Evolutionary conservation across 495 filamentous ascomycete species (phyloP).

Genomic region (Pyrenula massariospora): DNA sequence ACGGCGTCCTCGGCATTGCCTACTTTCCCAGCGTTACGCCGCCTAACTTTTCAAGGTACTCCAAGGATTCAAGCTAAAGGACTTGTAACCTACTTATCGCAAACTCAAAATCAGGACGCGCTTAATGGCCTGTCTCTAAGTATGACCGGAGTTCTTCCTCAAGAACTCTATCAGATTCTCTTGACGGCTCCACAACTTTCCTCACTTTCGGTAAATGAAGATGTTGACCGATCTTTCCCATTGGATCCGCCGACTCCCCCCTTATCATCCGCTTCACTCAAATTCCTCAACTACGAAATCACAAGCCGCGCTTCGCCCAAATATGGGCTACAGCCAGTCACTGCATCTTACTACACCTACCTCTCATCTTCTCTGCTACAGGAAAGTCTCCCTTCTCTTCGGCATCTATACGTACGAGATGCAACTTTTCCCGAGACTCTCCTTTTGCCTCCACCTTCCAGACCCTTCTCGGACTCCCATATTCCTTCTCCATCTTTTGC

Average conservation of each 20-base stretch:
- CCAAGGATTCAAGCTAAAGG: constrained; percentile 61
- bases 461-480: constrained; percentile 26
- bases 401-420: constrained; percentile 75
- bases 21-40: constrained; percentile 57
- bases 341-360: constrained; percentile 71
- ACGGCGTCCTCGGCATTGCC: constrained; percentile 42
- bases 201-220: constrained; percentile 54
- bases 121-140: constrained; percentile 53
- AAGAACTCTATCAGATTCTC: constrained; percentile 52
- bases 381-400: constrained; percentile 57
- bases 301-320: constrained; percentile 34
- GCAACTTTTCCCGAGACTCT: constrained; percentile 64
- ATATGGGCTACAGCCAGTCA: constrained; percentile 45
- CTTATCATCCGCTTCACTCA: constrained; percentile 53
- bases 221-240: constrained; percentile 55
- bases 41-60: constrained; percentile 54
- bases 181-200: constrained; percentile 46
- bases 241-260: constrained; percentile 42
- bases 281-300: constrained; percentile 72
- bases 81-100: constrained; percentile 49
- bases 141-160: constrained; percentile 53
- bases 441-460: constrained; percentile 50
- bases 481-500: constrained; percentile 13
- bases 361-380: constrained; percentile 69
- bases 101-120: constrained; percentile 29